Evolutionary conservation across 2,329 filamentous ascomycete species (phyloP).

Genomic region (Zarea fungicola): DNA sequence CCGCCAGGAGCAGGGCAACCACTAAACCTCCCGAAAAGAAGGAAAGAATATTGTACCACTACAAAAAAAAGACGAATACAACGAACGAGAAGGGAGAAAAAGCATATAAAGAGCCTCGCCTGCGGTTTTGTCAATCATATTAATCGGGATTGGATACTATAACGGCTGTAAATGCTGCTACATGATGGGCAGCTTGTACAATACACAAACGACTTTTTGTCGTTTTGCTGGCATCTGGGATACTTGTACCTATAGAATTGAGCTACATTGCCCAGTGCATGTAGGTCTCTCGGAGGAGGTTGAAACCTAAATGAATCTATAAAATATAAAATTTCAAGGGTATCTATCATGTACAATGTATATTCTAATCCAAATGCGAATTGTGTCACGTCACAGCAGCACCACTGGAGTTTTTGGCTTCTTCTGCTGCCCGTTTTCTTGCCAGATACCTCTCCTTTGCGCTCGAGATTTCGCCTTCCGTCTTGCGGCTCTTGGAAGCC

Average conservation of each 20-base stretch:
- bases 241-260: conserved; percentile 2
- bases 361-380: too few species aligned
- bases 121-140: neutral
- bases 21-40: conserved; percentile 7
- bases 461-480: conserved; percentile 66
- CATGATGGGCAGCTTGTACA: neutral
- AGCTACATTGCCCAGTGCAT: neutral
- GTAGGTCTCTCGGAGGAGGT: too few species aligned
- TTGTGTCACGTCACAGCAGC: conserved; percentile 20
- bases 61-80: neutral
- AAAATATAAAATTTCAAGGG: too few species aligned
- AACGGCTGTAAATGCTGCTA: neutral
- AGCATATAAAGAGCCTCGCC: neutral
- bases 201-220: neutral
- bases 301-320: too few species aligned
- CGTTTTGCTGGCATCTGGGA: neutral
- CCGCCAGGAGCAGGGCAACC: conserved; percentile 50
- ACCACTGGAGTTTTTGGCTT: conserved; percentile 52
- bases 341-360: conserved; percentile 24
- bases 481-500: conserved; percentile 71
- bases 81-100: neutral
- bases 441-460: conserved; percentile 77
- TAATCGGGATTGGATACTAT: neutral
- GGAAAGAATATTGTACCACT: neutral
- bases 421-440: conserved; percentile 68